Evolutionary conservation across 345 rosid species (phyloP).

Genomic region (Citropsis articulata): DNA sequence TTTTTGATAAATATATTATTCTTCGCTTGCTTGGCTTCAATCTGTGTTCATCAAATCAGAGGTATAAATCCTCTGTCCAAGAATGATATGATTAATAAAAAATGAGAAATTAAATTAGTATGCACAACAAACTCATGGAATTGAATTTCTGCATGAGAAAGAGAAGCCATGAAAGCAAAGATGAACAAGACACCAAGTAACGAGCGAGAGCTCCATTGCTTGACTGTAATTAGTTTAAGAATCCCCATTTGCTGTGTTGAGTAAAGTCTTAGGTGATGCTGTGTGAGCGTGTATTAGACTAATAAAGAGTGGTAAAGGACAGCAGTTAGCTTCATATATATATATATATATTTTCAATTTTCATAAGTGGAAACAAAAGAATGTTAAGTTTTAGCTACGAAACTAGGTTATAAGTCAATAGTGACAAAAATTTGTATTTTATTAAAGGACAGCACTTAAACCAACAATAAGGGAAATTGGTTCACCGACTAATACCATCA

Average conservation of each 20-base stretch:
- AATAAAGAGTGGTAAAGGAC: slow-evolving; percentile 12
- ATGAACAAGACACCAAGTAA: slow-evolving; percentile 31
- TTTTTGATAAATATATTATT: background rate
- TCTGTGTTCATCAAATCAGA: slow-evolving; percentile 30
- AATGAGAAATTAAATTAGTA: background rate
- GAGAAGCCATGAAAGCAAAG: slow-evolving; percentile 33
- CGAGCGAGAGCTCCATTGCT: slow-evolving; percentile 11
- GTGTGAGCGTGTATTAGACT: background rate
- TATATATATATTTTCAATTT: background rate
- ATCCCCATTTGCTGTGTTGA: slow-evolving; percentile 21
- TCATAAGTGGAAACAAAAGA: too few species aligned
- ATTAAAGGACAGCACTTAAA: slow-evolving; percentile 10
- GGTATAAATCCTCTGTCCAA: background rate
- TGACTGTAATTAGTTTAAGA: slow-evolving; percentile 11
- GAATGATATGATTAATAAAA: background rate
- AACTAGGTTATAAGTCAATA: slow-evolving; percentile 41
- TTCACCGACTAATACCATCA: slow-evolving; percentile 36
- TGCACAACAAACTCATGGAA: slow-evolving; percentile 75
- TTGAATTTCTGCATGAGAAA: slow-evolving; percentile 52
- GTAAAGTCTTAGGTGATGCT: background rate
- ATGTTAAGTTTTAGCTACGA: background rate
- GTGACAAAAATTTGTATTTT: background rate
- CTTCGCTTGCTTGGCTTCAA: slow-evolving; percentile 62
- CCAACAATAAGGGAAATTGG: slow-evolving; percentile 39
- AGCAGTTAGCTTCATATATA: background rate